Conservation (phyloP, 176 grass and related monocot species). For the Panicum miliaceum region DNA sequence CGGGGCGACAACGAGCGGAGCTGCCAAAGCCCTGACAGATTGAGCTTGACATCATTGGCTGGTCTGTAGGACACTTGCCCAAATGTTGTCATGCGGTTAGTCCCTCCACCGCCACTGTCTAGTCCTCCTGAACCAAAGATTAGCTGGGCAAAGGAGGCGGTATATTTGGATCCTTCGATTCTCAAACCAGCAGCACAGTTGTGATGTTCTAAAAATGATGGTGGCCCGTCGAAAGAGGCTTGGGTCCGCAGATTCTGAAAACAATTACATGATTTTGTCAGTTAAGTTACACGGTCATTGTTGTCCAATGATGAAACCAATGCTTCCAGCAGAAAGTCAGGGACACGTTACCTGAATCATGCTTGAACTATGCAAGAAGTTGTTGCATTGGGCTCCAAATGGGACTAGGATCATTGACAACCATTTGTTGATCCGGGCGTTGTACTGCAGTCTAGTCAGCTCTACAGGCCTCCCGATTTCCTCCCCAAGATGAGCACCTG, state of each 20-base stretch:
- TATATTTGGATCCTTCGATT: constrained; percentile 51
- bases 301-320: neutral
- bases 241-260: constrained; percentile 47
- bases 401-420: constrained; percentile 67
- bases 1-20: constrained; percentile 2
- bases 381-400: constrained; percentile 74
- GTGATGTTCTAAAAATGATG: constrained; percentile 53
- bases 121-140: constrained; percentile 44
- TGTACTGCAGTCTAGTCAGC: constrained; percentile 77
- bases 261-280: constrained; percentile 32
- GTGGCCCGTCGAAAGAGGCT: constrained; percentile 47
- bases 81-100: constrained; percentile 56
- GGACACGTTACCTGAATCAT: constrained; percentile 53
- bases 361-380: constrained; percentile 48
- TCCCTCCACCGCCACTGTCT: neutral
- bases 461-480: constrained; percentile 58
- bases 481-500: constrained; percentile 22
- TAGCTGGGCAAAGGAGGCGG: constrained; percentile 61
- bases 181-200: constrained; percentile 65
- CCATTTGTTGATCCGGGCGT: constrained; percentile 53
- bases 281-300: neutral
- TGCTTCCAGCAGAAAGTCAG: neutral
- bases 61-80: constrained; percentile 50
- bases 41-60: constrained; percentile 62
- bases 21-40: constrained; percentile 72